phyloP scores from a whole-genome alignment of 306 rosid species.

The Mimosa pudica region DNA sequence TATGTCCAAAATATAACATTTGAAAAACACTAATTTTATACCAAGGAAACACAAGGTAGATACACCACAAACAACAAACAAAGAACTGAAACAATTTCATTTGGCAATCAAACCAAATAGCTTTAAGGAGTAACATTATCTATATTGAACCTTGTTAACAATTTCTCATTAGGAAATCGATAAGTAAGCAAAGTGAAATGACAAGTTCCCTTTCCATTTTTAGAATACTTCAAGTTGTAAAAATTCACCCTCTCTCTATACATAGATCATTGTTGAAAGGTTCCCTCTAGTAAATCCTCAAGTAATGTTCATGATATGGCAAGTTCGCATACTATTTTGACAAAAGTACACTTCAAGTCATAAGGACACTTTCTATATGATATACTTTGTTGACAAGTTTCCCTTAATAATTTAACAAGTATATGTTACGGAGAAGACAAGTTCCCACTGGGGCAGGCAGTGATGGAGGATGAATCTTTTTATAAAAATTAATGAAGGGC shows the following conservation, averaged over 20 bases:
- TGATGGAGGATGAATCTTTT: not conserved
- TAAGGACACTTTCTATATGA: no score
- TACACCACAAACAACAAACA: not conserved
- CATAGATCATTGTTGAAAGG: not conserved
- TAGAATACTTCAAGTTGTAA: not conserved
- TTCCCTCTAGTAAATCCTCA: not conserved
- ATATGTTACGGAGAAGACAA: not conserved
- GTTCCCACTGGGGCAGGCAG: not conserved
- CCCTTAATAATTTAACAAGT: not conserved
- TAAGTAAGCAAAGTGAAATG: not conserved
- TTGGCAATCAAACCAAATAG: not conserved
- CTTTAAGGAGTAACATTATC: not conserved
- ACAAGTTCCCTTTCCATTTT: not conserved
- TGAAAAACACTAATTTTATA: conserved; percentile 22
- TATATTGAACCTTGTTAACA: not conserved
- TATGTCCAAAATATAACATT: conserved; percentile 1
- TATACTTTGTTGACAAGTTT: no score
- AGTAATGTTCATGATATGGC: not conserved
- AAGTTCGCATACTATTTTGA: not conserved
- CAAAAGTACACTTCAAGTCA: not conserved
- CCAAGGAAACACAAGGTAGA: not conserved
- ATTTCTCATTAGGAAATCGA: not conserved
- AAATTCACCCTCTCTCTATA: not conserved
- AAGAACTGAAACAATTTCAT: not conserved
- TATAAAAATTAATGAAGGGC: not conserved